Evolutionary conservation across 202 grass and related monocot genomes (phyloP), one percentile per base, ranked within the genome.

Genomic region (Sporobolus alterniflorus): DNA sequence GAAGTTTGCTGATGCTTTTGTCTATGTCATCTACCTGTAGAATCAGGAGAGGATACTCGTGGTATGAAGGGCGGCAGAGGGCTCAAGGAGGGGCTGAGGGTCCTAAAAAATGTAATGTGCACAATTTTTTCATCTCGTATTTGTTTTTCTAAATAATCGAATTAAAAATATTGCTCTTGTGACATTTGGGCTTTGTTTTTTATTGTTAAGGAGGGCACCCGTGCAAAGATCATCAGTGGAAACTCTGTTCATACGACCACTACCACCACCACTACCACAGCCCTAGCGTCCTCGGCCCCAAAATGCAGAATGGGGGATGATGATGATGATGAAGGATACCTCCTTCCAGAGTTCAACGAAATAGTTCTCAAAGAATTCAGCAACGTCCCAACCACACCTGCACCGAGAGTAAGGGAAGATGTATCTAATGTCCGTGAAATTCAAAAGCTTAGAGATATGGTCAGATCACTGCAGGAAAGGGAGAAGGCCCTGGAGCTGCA

Each of bases 321-420:
- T 47, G 96, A 94, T 50, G 92, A 94, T 50, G 92, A 91, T 74
- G 89, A 90, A 87, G 85, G 74, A 34, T 94, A 83, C 62, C 85
- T 94, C 62, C 90, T 96, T 76, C 93, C 89, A 73, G 96, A 96
- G 77, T 99, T 96, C 79, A 89, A 89, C 40, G 89, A 99, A 73
- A 77, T 95, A 28, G 83, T 94, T 67, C 50, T 90, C 50, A 78
- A 91, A 63, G 85, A 91, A 88, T 91, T 85, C 61, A 67, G 46
- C 24, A 88, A 56, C 42, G 70, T 71, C 24, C 11, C 69, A 83
- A 24, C 67, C 28, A 78, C 67, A 1, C 74, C 89, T 70, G 73
- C 74, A 61, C 64, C 78, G 0, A 87, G 76, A 71, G 33, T 83
- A 25, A 86, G 64, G 29, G 82, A 86, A 82, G 88, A 86, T 56